Evolutionary conservation across 2,329 filamentous ascomycete genomes (phyloP).

Genomic region (Cordyceps cateniannulata): DNA sequence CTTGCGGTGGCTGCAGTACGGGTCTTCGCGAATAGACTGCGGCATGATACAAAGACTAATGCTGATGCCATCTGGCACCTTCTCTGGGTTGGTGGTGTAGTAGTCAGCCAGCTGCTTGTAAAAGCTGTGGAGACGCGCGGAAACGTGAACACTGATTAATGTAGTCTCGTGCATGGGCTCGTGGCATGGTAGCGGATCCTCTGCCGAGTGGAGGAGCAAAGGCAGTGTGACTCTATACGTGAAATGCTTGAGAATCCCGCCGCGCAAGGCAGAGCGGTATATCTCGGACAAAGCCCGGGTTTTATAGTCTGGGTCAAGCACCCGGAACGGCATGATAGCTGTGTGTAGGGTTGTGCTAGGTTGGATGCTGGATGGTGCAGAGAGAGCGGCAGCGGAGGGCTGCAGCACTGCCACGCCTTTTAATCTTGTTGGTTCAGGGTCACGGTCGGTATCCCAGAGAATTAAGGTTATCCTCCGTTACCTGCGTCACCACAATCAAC

Average conservation of each 20-base stretch:
- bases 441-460: no score
- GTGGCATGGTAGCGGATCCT: slow-evolving; percentile 12
- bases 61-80: neutral
- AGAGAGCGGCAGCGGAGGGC: no score
- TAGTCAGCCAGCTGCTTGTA: slow-evolving; percentile 15
- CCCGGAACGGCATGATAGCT: neutral
- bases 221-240: neutral
- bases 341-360: no score
- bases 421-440: no score
- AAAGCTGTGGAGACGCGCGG: slow-evolving; percentile 14
- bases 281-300: neutral
- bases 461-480: no score
- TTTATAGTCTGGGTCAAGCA: neutral
- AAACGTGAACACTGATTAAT: slow-evolving; percentile 15
- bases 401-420: no score
- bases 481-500: no score
- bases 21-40: slow-evolving; percentile 12
- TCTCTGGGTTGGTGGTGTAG: neutral
- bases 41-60: slow-evolving; percentile 1
- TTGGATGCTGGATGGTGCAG: no score
- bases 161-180: slow-evolving; percentile 16
- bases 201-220: neutral
- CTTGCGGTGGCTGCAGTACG: slow-evolving; percentile 14
- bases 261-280: no score
- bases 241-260: no score